These are phyloP conservation scores for Rhodotorula glutinis DNA, from an alignment of 1,284 basidiomycete species.

Conservation along the genomic window DNA sequence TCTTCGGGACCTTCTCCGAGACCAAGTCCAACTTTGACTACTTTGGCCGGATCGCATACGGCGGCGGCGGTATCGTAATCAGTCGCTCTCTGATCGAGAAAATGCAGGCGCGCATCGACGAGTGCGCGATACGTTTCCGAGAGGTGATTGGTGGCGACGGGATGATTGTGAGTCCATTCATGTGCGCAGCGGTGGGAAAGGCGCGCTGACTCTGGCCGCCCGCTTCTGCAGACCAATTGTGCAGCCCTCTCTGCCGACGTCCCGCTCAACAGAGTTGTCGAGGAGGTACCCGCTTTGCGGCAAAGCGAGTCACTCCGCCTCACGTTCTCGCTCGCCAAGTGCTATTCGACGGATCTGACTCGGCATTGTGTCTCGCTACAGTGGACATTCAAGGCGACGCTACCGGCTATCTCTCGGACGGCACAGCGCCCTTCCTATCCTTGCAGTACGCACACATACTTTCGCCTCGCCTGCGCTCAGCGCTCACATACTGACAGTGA, in stretches of 20 bases:
- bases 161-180: constrained; percentile 29
- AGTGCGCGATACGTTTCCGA: constrained; percentile 14
- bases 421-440: constrained; percentile 17
- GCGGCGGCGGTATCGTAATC: background rate
- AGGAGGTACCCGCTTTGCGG: constrained; percentile 29
- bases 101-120: constrained; percentile 31
- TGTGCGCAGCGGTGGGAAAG: too few relatives aligned
- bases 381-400: constrained; percentile 33
- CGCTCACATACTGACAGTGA: background rate
- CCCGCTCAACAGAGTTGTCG: constrained; percentile 30
- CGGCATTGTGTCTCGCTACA: background rate
- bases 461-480: too few relatives aligned
- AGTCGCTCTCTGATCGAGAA: background rate
- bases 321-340: too few relatives aligned
- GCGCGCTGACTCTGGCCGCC: too few relatives aligned
- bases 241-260: constrained; percentile 26
- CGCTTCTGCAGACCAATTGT: constrained; percentile 30
- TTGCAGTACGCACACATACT: constrained; percentile 23
- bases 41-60: background rate
- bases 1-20: constrained; percentile 35
- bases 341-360: too few relatives aligned
- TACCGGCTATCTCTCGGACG: constrained; percentile 20
- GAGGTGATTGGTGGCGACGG: constrained; percentile 35
- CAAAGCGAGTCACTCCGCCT: constrained; percentile 24
- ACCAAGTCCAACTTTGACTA: constrained; percentile 16